Conservation (phyloP, 768 basidiomycete genomes). For the Fistulinella prunicolor region DNA sequence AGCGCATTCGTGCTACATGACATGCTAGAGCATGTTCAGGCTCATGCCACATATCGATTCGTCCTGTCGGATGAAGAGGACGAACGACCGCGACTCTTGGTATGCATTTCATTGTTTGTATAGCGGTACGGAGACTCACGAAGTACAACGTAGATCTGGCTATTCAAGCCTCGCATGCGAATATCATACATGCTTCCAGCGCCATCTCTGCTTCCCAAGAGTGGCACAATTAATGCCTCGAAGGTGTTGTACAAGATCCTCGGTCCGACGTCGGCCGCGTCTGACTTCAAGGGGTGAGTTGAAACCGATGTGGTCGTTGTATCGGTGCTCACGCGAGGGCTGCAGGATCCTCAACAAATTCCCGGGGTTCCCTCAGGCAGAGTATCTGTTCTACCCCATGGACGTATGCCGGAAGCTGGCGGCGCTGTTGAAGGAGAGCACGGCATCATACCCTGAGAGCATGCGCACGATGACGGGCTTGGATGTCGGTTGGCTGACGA, state of each 20-base stretch:
- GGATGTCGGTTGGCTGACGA: constrained; percentile 73
- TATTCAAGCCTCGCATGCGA: constrained; percentile 88
- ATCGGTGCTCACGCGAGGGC: not conserved
- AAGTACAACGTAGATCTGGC: constrained; percentile 64
- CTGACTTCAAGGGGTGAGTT: constrained; percentile 29
- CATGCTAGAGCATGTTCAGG: constrained; percentile 87
- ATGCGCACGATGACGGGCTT: constrained; percentile 78
- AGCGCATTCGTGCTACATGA: constrained; percentile 91
- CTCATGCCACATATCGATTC: constrained; percentile 93
- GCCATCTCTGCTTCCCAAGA: constrained; percentile 57
- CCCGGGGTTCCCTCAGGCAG: constrained; percentile 85
- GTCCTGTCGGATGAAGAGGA: constrained; percentile 85
- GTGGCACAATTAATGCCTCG: constrained; percentile 61
- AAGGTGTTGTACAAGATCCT: constrained; percentile 86
- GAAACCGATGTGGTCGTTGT: not conserved
- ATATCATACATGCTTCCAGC: constrained; percentile 66
- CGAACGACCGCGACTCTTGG: constrained; percentile 73
- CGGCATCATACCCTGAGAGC: constrained; percentile 67
- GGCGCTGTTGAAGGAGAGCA: constrained; percentile 72
- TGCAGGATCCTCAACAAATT: constrained; percentile 61
- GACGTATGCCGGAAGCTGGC: constrained; percentile 72
- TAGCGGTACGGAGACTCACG: not conserved
- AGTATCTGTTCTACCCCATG: constrained; percentile 81
- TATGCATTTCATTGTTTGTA: constrained; percentile 27
- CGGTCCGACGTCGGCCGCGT: constrained; percentile 49